Evolutionary conservation across 176 grass and related monocot genomes (phyloP).

Genomic region (Puccinellia tenuiflora): DNA sequence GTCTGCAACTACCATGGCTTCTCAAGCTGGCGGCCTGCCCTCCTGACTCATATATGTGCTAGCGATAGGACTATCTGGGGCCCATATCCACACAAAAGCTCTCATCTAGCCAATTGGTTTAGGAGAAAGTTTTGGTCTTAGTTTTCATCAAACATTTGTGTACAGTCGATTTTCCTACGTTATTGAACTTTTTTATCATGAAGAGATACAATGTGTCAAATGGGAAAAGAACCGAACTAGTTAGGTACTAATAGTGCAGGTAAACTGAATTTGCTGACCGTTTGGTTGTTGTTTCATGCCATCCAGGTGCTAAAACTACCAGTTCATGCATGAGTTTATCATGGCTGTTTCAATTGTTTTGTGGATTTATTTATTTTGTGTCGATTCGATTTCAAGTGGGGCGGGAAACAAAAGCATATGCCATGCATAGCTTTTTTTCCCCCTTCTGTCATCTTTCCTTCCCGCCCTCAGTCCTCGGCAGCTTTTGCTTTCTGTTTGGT

Average conservation of each 20-base stretch:
- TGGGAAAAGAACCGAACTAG: not conserved
- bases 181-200: not conserved
- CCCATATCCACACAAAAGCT: not conserved
- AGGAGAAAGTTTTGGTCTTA: not conserved
- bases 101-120: not conserved
- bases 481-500: constrained; percentile 14
- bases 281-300: not conserved
- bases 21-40: not conserved
- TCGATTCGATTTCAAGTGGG: not conserved
- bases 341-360: not conserved
- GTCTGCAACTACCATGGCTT: not conserved
- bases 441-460: not conserved
- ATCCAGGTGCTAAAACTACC: constrained; percentile 25
- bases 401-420: not conserved
- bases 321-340: not conserved
- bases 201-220: not conserved
- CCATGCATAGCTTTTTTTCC: not conserved
- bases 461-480: not conserved
- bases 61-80: not conserved
- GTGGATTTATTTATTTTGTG: not conserved
- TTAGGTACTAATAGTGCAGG: not conserved
- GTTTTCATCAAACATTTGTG: not conserved
- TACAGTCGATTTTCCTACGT: not conserved
- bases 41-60: not conserved
- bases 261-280: not conserved